A percentile compares a stretch with the other conserved stretches of the same genome.
These are phyloP conservation scores for Fusarium verticillioides DNA, from an alignment of 2,329 filamentous ascomycete species.

Conservation along the genomic window DNA sequence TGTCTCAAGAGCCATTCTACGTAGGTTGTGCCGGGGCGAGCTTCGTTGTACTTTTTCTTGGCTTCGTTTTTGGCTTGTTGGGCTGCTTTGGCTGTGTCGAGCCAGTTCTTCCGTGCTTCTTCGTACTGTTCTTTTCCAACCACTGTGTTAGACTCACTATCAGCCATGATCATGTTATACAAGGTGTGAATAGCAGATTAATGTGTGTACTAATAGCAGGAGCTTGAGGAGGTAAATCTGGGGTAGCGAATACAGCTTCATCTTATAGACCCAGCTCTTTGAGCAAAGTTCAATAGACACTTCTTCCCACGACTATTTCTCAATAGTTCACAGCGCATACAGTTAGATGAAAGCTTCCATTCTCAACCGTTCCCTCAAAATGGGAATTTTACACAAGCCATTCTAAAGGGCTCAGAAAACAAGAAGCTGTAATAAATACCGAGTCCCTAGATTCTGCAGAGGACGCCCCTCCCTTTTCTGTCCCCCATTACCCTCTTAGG, in stretches of 20 bases:
- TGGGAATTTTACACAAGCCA: not conserved
- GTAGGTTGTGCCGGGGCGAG: not conserved
- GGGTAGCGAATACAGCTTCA: not conserved
- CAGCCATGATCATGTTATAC: not conserved
- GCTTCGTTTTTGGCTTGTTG: not conserved
- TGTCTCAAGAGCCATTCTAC: not conserved
- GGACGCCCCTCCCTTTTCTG: not conserved
- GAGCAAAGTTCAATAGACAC: not conserved
- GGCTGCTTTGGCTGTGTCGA: not conserved
- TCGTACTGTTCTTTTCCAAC: not conserved
- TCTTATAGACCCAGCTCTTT: not conserved
- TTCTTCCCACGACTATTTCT: not conserved
- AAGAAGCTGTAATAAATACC: not conserved
- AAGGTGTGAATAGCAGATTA: not conserved
- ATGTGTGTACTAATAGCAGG: not conserved
- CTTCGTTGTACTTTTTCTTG: not conserved
- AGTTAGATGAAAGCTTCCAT: not conserved
- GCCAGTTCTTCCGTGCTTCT: not conserved
- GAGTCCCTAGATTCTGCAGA: not conserved
- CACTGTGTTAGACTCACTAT: not conserved
- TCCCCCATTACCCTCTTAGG: not conserved
- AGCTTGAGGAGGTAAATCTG: not conserved
- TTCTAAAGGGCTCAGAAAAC: not conserved
- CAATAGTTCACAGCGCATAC: not conserved
- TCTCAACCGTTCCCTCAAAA: not conserved